Percentiles rank a stretch among this genome's conserved stretches.
Conservation (phyloP, 2,329 filamentous ascomycete genomes). For the Rutstroemia sp. region DNA sequence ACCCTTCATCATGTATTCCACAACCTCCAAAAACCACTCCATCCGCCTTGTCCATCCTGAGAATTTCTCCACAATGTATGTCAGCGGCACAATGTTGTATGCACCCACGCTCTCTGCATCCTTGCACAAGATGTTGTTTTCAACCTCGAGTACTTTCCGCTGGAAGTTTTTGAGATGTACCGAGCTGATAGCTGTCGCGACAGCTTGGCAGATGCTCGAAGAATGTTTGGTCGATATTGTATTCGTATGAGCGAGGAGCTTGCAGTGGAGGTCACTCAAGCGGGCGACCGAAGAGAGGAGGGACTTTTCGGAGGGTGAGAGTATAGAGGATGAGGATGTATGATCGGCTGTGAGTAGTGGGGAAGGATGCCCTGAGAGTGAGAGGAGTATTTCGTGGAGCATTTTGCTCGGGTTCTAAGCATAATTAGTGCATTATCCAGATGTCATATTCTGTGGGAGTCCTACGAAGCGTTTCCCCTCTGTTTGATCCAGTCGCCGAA, state of each 20-base stretch:
- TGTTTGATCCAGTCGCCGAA: constrained; percentile 17
- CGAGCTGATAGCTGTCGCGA: constrained; percentile 69
- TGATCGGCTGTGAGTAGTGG: constrained; percentile 63
- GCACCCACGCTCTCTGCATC: constrained; percentile 79
- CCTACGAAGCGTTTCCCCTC: not conserved
- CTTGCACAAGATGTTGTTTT: constrained; percentile 65
- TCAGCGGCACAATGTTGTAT: constrained; percentile 88
- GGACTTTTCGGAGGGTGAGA: constrained; percentile 75
- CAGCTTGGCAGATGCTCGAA: constrained; percentile 80
- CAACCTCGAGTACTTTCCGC: constrained; percentile 75
- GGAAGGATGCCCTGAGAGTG: constrained; percentile 88
- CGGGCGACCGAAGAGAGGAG: constrained; percentile 70
- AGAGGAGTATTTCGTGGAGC: constrained; percentile 98
- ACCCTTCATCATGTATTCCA: constrained; percentile 55
- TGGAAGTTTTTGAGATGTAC: constrained; percentile 76
- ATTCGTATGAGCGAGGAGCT: constrained; percentile 59
- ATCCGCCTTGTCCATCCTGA: constrained; percentile 77
- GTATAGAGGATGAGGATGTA: constrained; percentile 38
- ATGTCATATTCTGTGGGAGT: constrained; percentile 8
- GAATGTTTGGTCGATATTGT: constrained; percentile 63
- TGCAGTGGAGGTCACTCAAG: constrained; percentile 71
- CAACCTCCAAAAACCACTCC: constrained; percentile 76
- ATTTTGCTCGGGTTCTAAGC: constrained; percentile 40
- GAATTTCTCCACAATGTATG: constrained; percentile 76
- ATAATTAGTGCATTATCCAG: constrained; percentile 2